Percentiles rank a stretch among this genome's conserved stretches.
These are phyloP conservation scores for Zygnema circumcarinatum DNA, from an alignment of 139 green algal species.

Conservation along the genomic window DNA sequence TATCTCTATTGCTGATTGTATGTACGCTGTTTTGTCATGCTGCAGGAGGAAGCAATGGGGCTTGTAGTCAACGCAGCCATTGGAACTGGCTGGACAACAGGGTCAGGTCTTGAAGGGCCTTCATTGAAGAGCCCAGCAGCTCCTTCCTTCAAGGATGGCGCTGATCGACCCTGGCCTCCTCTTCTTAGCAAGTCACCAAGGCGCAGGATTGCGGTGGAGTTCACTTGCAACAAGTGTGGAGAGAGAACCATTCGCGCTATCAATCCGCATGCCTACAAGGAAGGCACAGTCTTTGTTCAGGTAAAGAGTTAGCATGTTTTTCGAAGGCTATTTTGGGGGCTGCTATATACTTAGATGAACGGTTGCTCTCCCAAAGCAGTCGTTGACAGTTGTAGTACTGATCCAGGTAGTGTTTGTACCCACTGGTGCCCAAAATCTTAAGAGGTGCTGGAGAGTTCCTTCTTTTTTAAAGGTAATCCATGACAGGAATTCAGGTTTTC, in stretches of 20 bases:
- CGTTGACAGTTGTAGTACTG: too few relatives aligned
- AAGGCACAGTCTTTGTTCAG: constrained; percentile 63
- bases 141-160: too few relatives aligned
- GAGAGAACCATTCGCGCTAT: constrained; percentile 56
- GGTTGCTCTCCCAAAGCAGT: not conserved
- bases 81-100: constrained; percentile 29
- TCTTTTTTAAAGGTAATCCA: too few relatives aligned
- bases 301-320: constrained; percentile 15
- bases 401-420: too few relatives aligned
- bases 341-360: not conserved
- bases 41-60: constrained; percentile 26
- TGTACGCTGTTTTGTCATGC: constrained; percentile 10
- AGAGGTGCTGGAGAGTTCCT: too few relatives aligned
- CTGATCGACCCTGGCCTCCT: not conserved
- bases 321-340: not conserved
- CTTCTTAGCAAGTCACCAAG: constrained; percentile 23
- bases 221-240: constrained; percentile 63
- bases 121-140: not conserved
- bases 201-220: constrained; percentile 40
- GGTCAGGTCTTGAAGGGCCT: constrained; percentile 15
- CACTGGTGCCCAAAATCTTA: too few relatives aligned
- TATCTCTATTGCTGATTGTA: too few relatives aligned
- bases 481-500: too few relatives aligned
- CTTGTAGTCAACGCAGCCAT: constrained; percentile 10
- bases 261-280: constrained; percentile 60